Base-by-base conservation (phyloP, 2,329 filamentous ascomycete species). In the Uncinocarpus reesii region DNA sequence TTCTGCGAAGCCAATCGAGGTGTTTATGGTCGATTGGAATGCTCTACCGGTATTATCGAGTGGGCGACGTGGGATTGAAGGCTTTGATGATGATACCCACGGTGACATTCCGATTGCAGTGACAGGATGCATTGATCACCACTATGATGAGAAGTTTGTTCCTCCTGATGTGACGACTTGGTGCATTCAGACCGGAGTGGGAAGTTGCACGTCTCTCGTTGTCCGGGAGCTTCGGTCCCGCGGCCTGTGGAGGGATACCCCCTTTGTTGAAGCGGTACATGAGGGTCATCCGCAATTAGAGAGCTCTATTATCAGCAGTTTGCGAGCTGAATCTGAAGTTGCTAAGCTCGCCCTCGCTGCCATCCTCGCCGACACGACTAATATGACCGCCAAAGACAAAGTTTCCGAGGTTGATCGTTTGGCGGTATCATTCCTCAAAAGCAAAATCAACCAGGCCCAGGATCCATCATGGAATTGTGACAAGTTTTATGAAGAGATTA, bases 111-210 rank as follows among this genome's bases (percentile, higher is more conserved):
- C 58, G 1, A 62, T 69, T 44, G 63, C 65, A 13, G 70, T 79
- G 2, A 57, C 68, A 2, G 77, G 74, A 3, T 75, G 74, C 38
- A 76, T 83, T 47, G 79, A 83, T 57, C 79, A 83, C 57, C 79
- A 81, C 55, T 71, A 74, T 3, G 77, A 82, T 47, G 79, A 83
- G 56, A 52, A 64, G 11, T 72, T 68, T 47, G 68, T 80, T 2
- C 68, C 74, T 0, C 21, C 35, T 10, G 2, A 56, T 52, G 26
- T 38, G 3, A 66, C 74, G 31, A 76, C 75, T 7, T 65, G 73
- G 21, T 63, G 78, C 18, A 72, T 82, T 31, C 65, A 70, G 38
- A 75, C 73, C 18, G 68, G 70, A 11, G 65, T 69, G 10, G 79
- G 78, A 1, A 80, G 77, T 52, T 82, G 79, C 59, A 72, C 71